These are phyloP conservation scores for Botrytis byssoidea DNA, from an alignment of 2,329 filamentous ascomycete species.

Conservation along the genomic window DNA sequence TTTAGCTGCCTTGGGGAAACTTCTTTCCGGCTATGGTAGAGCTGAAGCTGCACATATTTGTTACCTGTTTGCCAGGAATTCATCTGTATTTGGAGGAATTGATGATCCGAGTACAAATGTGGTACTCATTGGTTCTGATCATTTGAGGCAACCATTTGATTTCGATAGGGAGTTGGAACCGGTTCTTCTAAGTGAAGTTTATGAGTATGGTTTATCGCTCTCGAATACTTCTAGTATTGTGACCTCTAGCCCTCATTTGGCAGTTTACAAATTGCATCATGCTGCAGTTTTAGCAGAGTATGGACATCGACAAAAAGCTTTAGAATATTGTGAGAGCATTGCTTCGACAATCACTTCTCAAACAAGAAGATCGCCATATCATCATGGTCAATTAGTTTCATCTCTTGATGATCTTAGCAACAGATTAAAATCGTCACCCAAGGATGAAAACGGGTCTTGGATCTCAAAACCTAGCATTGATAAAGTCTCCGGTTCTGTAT, in stretches of 20 bases:
- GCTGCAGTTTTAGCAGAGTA: constrained; percentile 81
- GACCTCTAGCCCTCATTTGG: constrained; percentile 72
- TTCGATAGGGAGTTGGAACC: constrained; percentile 80
- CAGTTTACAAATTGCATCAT: constrained; percentile 88
- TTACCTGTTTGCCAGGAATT: constrained; percentile 77
- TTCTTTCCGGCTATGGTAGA: constrained; percentile 82
- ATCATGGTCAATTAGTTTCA: constrained; percentile 70
- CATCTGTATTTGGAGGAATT: constrained; percentile 72
- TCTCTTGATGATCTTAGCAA: constrained; percentile 81
- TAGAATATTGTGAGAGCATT: constrained; percentile 89
- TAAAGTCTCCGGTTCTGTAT: constrained; percentile 87
- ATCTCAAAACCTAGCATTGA: constrained; percentile 95
- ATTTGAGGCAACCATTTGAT: constrained; percentile 66
- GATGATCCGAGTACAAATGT: constrained; percentile 79
- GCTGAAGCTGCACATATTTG: constrained; percentile 92
- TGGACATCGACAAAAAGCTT: constrained; percentile 77
- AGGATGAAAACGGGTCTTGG: constrained; percentile 80
- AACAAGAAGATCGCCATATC: constrained; percentile 82
- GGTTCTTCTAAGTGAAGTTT: constrained; percentile 92
- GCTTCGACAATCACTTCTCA: constrained; percentile 71
- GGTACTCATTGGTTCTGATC: constrained; percentile 82
- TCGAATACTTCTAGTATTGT: constrained; percentile 54
- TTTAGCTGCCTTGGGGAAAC: constrained; percentile 73
- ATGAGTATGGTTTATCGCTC: constrained; percentile 83
- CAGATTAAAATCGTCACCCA: constrained; percentile 80